phyloP scores from a whole-genome alignment of 768 basidiomycete genomes.

The Pleurotus sapidus region DNA sequence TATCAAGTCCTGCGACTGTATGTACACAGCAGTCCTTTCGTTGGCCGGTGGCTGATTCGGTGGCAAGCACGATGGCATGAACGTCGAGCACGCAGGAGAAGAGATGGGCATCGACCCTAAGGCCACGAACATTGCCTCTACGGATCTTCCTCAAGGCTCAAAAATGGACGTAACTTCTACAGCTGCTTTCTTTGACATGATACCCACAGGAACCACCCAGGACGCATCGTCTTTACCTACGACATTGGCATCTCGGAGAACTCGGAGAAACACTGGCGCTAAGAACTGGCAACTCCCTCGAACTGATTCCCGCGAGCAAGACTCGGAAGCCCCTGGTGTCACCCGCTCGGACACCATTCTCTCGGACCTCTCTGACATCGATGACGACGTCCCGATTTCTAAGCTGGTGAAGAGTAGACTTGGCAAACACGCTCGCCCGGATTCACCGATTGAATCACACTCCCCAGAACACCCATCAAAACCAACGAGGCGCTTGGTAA shows the following conservation, averaged over 20 bases:
- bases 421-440: constrained; percentile 7
- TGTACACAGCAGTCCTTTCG: not conserved
- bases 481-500: constrained; percentile 7
- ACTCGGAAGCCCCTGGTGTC: not conserved
- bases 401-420: not conserved
- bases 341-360: not conserved
- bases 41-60: no score
- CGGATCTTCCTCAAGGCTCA: no score
- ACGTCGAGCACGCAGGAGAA: not conserved
- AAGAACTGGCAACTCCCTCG: not conserved
- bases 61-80: not conserved
- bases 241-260: not conserved
- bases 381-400: constrained; percentile 9
- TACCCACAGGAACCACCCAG: no score
- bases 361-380: constrained; percentile 4
- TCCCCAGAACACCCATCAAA: not conserved
- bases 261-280: not conserved
- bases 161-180: no score
- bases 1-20: not conserved
- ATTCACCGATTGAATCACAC: not conserved
- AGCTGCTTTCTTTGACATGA: no score
- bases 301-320: not conserved
- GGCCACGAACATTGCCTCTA: no score
- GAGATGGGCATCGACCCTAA: not conserved
- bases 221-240: no score